These are phyloP conservation scores for Agrocybe pediades DNA, from an alignment of 768 basidiomycete species.

Conservation along the genomic window DNA sequence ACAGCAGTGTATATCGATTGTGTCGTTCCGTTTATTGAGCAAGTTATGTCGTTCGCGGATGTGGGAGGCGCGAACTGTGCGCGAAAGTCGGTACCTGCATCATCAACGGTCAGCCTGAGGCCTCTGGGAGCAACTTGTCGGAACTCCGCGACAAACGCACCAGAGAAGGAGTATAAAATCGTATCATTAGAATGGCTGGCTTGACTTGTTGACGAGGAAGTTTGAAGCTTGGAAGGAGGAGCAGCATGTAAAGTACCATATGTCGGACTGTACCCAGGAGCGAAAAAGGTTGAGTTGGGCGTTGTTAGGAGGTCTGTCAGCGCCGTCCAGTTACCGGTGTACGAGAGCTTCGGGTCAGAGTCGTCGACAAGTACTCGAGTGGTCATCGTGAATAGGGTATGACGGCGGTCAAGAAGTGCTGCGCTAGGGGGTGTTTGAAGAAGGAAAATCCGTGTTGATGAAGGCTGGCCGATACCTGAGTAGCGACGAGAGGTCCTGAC, in stretches of 20 bases:
- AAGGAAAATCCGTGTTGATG: too few species aligned
- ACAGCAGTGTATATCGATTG: not conserved
- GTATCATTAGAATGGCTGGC: too few species aligned
- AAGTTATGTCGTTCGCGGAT: not conserved
- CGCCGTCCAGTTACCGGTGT: not conserved
- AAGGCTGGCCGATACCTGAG: too few species aligned
- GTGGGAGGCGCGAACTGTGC: not conserved
- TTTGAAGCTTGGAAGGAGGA: not conserved
- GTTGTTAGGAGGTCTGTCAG: not conserved
- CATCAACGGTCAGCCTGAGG: too few species aligned
- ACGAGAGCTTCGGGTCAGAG: not conserved
- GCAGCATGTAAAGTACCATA: not conserved
- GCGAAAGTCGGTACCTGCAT: not conserved
- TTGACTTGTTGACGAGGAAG: too few species aligned
- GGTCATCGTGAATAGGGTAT: too few species aligned
- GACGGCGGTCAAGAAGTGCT: too few species aligned
- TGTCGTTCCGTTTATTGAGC: not conserved
- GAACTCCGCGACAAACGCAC: too few species aligned
- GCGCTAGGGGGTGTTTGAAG: too few species aligned
- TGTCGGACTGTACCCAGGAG: not conserved
- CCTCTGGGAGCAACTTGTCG: too few species aligned
- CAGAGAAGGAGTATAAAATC: too few species aligned
- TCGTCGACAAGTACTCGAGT: not conserved
- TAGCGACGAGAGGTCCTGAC: too few species aligned
- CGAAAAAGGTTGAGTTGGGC: not conserved